Conservation (phyloP, 1,284 basidiomycete species). For the Meira miltonrushii region DNA sequence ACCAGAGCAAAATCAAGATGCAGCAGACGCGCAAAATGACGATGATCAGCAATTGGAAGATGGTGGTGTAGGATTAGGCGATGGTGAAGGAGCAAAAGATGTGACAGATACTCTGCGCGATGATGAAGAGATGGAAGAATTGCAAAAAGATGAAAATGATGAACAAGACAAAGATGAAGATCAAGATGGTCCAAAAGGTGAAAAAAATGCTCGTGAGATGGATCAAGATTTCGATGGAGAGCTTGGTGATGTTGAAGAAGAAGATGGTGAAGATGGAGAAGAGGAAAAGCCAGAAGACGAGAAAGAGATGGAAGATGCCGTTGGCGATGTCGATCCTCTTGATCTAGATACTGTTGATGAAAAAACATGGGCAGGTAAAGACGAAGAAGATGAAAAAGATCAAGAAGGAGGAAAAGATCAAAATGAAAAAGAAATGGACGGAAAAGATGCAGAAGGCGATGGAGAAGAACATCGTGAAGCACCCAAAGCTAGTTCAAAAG, state of each 20-base stretch:
- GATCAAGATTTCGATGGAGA: constrained; percentile 68
- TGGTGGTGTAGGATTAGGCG: constrained; percentile 50
- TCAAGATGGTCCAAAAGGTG: constrained; percentile 53
- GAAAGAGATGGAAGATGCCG: constrained; percentile 67
- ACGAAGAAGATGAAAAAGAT: constrained; percentile 57
- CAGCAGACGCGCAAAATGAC: constrained; percentile 24
- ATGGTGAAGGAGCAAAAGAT: constrained; percentile 57
- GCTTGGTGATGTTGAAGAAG: constrained; percentile 62
- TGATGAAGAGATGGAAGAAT: constrained; percentile 90
- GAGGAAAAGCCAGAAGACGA: constrained; percentile 56
- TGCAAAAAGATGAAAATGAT: constrained; percentile 62
- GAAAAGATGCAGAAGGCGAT: constrained; percentile 44
- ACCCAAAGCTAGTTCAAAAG: constrained; percentile 55
- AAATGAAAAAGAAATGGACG: constrained; percentile 55
- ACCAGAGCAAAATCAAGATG: constrained; percentile 31
- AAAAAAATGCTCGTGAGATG: constrained; percentile 59
- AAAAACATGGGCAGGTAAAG: constrained; percentile 90
- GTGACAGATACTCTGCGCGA: constrained; percentile 55
- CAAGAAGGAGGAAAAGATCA: constrained; percentile 34
- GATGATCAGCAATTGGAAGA: constrained; percentile 41
- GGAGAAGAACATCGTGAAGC: constrained; percentile 17
- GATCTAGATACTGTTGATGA: constrained; percentile 87
- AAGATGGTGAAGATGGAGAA: constrained; percentile 60
- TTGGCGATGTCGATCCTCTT: constrained; percentile 77
- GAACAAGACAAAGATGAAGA: constrained; percentile 60